phyloP scores from a whole-genome alignment of 352 stramenopile species.

The Globisporangium uncinulatum region DNA sequence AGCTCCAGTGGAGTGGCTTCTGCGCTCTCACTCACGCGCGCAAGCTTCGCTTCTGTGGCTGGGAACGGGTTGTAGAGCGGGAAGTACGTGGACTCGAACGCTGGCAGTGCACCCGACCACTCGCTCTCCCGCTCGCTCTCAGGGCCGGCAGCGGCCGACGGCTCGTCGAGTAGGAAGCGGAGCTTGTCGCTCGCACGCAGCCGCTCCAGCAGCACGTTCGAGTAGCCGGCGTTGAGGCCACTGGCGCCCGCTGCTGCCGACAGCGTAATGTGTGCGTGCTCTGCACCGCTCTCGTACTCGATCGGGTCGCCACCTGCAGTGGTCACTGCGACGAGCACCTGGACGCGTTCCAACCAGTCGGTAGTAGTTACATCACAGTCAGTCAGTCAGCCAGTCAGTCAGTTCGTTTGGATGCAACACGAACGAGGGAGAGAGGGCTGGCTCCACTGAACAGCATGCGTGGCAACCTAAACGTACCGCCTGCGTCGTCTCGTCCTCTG shows the following conservation, averaged over 20 bases:
- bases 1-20: slow-evolving; percentile 28
- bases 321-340: slow-evolving; percentile 61
- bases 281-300: slow-evolving; percentile 30
- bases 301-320: slow-evolving; percentile 63
- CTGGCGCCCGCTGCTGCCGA: slow-evolving; percentile 38
- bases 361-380: not conserved
- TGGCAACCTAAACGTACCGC: slow-evolving; percentile 24
- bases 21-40: slow-evolving; percentile 4
- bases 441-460: not conserved
- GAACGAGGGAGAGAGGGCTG: not conserved
- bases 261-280: slow-evolving; percentile 56
- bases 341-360: not conserved
- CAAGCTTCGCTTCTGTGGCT: slow-evolving; percentile 33
- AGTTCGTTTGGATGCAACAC: not conserved
- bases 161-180: slow-evolving; percentile 37
- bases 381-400: not conserved
- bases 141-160: slow-evolving; percentile 1
- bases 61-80: slow-evolving; percentile 82
- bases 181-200: slow-evolving; percentile 62
- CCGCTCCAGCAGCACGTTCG: slow-evolving; percentile 73
- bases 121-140: slow-evolving; percentile 6
- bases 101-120: slow-evolving; percentile 60
- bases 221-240: slow-evolving; percentile 45
- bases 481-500: slow-evolving; percentile 61
- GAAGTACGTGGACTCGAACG: slow-evolving; percentile 65